Evolutionary conservation across 202 grass and related monocot species (phyloP).

Genomic region (Carex arenaria): DNA sequence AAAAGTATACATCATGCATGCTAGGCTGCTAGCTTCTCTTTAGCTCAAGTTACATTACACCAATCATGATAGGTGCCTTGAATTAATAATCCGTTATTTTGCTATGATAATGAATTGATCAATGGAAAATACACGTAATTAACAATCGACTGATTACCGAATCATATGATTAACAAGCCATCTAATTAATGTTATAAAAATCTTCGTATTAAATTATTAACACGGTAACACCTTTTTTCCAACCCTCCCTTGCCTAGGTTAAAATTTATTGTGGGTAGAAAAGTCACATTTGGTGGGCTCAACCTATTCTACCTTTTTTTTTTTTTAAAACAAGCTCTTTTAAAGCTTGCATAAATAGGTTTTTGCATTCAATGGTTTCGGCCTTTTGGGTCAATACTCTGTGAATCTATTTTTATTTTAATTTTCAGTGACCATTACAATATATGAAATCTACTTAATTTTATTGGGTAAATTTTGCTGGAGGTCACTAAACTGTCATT

Average conservation of each 20-base stretch:
- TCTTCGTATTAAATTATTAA: not conserved
- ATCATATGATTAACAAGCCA: not conserved
- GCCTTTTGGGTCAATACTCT: not conserved
- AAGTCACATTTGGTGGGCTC: not conserved
- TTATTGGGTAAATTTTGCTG: too few relatives aligned
- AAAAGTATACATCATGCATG: not conserved
- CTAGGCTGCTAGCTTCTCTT: not conserved
- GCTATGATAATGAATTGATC: constrained; percentile 3
- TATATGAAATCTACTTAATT: too few relatives aligned
- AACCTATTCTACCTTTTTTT: not conserved
- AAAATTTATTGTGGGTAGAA: not conserved
- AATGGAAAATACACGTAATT: not conserved
- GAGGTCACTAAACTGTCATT: too few relatives aligned
- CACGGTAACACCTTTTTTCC: not conserved
- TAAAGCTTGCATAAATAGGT: constrained; percentile 22
- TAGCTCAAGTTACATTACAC: not conserved
- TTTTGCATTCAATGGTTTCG: constrained; percentile 10
- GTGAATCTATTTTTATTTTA: not conserved
- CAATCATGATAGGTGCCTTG: not conserved
- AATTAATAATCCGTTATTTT: not conserved
- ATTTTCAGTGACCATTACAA: not conserved
- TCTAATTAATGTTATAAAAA: not conserved
- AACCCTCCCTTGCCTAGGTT: not conserved
- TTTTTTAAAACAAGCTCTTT: not conserved
- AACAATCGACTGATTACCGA: constrained; percentile 3